Evolutionary conservation across 208 protist species (phyloP).

Genomic region (Trypanosoma avium): DNA sequence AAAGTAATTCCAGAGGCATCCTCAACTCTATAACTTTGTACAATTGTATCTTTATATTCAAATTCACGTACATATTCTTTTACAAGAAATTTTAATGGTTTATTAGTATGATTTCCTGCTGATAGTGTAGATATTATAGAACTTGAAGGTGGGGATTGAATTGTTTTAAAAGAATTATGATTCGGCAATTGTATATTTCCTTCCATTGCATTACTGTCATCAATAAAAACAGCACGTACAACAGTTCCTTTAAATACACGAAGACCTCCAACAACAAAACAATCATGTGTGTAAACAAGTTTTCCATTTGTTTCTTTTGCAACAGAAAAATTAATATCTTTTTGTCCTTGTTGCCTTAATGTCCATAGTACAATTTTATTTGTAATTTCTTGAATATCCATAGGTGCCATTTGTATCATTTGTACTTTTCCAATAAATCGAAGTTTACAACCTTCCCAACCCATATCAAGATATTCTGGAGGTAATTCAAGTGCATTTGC

Average conservation of each 20-base stretch:
- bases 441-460: constrained; percentile 67
- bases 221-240: constrained; percentile 68
- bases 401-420: constrained; percentile 41
- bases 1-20: constrained; percentile 72
- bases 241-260: constrained; percentile 72
- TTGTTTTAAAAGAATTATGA: background rate
- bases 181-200: background rate
- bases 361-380: constrained; percentile 72
- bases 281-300: constrained; percentile 49
- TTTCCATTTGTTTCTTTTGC: constrained; percentile 72
- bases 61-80: constrained; percentile 62
- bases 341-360: constrained; percentile 10
- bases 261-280: constrained; percentile 50
- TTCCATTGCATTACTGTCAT: constrained; percentile 27
- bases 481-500: constrained; percentile 57
- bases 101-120: constrained; percentile 11
- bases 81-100: constrained; percentile 53
- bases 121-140: constrained; percentile 12
- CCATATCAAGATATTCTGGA: constrained; percentile 56
- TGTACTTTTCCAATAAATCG: constrained; percentile 31
- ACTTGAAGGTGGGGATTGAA: constrained; percentile 1
- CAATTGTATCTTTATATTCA: constrained; percentile 51
- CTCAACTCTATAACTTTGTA: constrained; percentile 79
- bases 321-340: constrained; percentile 28
- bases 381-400: constrained; percentile 59